These are phyloP conservation scores for Funneliformis caledonium DNA, from an alignment of 371 early-diverging fungal species.

Conservation along the genomic window DNA sequence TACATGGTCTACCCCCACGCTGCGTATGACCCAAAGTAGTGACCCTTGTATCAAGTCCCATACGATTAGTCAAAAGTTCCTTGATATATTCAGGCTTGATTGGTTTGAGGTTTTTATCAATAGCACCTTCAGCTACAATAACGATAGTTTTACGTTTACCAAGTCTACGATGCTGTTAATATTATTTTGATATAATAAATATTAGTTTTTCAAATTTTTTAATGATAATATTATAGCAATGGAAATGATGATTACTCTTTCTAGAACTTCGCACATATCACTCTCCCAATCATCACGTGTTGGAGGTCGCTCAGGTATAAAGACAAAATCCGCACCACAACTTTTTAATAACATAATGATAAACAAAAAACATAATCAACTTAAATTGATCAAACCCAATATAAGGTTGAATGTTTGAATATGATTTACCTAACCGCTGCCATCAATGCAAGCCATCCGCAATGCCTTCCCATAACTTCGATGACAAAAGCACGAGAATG, in stretches of 20 bases:
- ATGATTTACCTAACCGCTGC: constrained; percentile 76
- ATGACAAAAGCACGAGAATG: constrained; percentile 98
- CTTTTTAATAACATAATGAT: constrained; percentile 42
- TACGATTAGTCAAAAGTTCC: constrained; percentile 76
- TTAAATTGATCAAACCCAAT: background rate
- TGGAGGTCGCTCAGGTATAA: constrained; percentile 97
- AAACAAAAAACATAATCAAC: background rate
- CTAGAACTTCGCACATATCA: constrained; percentile 77
- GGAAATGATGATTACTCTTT: constrained; percentile 43
- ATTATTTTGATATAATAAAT: background rate
- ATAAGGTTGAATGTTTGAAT: background rate
- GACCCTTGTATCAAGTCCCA: constrained; percentile 93
- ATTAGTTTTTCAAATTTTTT: background rate
- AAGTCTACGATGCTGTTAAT: constrained; percentile 67
- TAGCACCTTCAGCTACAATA: constrained; percentile 98
- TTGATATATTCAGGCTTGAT: constrained; percentile 89
- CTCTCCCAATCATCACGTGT: constrained; percentile 86
- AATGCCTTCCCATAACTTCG: constrained; percentile 99
- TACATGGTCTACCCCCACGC: constrained; percentile 96
- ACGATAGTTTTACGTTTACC: constrained; percentile 94
- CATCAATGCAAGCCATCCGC: constrained; percentile 99
- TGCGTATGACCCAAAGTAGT: constrained; percentile 98
- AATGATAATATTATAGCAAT: background rate
- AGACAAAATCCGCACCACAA: constrained; percentile 96
- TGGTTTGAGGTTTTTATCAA: constrained; percentile 88